Evolutionary conservation across 1,139 yeast species (phyloP), one percentile per base, ranked within the genome.

Genomic region (Blastobotrys apis): DNA sequence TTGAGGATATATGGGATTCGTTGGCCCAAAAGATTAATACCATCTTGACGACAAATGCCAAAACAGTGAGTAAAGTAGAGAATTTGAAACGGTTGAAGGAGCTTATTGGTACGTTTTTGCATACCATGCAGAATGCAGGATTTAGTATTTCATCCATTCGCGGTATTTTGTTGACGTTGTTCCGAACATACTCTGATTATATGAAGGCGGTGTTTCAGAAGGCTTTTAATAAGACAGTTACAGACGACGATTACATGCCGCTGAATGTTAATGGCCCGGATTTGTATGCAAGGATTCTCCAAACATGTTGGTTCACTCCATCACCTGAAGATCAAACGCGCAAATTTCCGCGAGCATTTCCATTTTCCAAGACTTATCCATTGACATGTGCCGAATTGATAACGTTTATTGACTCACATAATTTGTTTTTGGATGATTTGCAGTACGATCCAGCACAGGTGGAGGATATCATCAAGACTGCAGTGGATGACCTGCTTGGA

Each of bases 241-340:
- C 79, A 51, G 81, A 83, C 20, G 97, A 90, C 61, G 94, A 86
- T 58, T 86, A 87, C 56, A 86, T 85, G 86, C 95, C 97, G 8
- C 74, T 88, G 67, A 75, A 76, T 0, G 80, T 88, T 27, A 75
- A 79, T 48, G 79, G 78, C 43, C 63, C 68, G 41, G 69, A 71
- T 15, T 76, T 82, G 42, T 86, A 80, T 61, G 80, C 79, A 17
- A 78, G 74, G 57, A 78, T 83, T 41, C 71, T 80, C 57, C 69
- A 71, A 45, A 71, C 80, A 15, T 75, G 88, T 50, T 88, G 95
- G 87, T 84, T 82, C 60, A 75, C 76, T 48, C 72, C 75, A 4
- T 64, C 60, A 20, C 64, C 63, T 12, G 74, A 74, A 20, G 74
- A 75, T 2, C 70, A 44, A 72, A 75, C 25, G 55, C 62, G 37